Evolutionary conservation across 1,139 yeast species (phyloP), one percentile per base, ranked within the genome.

Genomic region (Arxiozyma slooffiae): DNA sequence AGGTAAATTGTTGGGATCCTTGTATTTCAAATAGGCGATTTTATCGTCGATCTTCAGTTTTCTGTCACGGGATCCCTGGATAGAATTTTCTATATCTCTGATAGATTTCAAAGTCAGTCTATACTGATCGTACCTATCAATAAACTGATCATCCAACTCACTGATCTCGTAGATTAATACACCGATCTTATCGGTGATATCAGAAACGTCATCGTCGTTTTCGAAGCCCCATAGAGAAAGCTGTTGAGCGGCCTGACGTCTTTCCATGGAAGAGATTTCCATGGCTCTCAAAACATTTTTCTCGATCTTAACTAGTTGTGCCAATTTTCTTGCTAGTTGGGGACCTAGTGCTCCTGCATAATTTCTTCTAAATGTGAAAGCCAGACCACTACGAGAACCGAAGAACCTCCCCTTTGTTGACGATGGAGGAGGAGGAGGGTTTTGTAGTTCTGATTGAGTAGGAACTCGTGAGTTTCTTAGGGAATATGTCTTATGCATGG

Each of bases 181-280:
- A 62, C 97, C 97, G 70, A 92, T 79, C 72, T 92, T 88, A 74
- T 92, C 98, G 59, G 98, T 92, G 60, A 92, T 89, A 69, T 92
- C 98, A 54, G 94, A 82, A 54, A 92, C 96, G n/a, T n/a, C n/a
- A n/a, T n/a, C n/a, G 68, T 92, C 97, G 68, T 89, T 87, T 63
- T 86, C 96, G 72, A 90, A 95, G 75, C 98, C 98, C 98, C 98
- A 92, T 57, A 85, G 71, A 55, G 96, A 85, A 70, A 92, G 80
- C 75, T 89, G 97, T 75, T 84, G 88, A 63, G 98, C 98, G 60
- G 88, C 96, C 67, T 87, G 94, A 72, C 94, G 85, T 73, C 97
- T 85, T 76, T 92, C 98, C 68, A 86, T 81, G 58, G 97, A 92
- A 55, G 92, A 89, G 62, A 87, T 78, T 74, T 92, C 97, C 65